Evolutionary conservation across 2,329 filamentous ascomycete species (phyloP).

Genomic region (Periconia sp.): DNA sequence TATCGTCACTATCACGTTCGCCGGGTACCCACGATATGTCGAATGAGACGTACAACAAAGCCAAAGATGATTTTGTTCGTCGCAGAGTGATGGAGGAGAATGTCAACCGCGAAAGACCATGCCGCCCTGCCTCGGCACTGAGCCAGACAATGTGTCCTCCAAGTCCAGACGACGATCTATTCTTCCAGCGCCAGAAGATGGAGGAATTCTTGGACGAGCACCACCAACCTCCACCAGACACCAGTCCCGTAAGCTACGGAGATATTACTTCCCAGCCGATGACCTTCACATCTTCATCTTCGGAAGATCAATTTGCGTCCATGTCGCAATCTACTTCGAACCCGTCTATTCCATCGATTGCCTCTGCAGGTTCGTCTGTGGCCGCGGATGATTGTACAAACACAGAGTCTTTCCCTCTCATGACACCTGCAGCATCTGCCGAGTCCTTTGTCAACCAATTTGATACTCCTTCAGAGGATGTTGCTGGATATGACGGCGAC

Average conservation of each 20-base stretch:
- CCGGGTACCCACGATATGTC: conserved; percentile 23
- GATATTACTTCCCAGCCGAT: conserved; percentile 17
- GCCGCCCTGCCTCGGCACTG: conserved; percentile 28
- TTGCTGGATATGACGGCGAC: conserved; percentile 43
- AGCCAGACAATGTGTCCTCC: conserved; percentile 47
- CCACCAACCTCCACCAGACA: conserved; percentile 39
- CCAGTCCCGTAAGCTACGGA: conserved; percentile 41
- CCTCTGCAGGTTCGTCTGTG: conserved; percentile 51
- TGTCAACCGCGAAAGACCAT: conserved; percentile 26
- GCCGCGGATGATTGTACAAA: conserved; percentile 38
- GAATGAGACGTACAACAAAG: conserved; percentile 38
- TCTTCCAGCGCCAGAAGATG: conserved; percentile 27
- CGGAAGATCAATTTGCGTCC: conserved; percentile 51
- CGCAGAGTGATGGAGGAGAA: conserved; percentile 36
- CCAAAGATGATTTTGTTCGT: conserved; percentile 43
- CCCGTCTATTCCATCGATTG: conserved; percentile 54
- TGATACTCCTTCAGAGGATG: conserved; percentile 30
- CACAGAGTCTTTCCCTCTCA: conserved; percentile 18
- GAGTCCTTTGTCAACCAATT: conserved; percentile 40
- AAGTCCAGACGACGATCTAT: conserved; percentile 49
- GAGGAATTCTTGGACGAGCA: conserved; percentile 33
- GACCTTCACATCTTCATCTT: conserved; percentile 48
- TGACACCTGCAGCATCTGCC: conserved; percentile 31
- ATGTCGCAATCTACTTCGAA: conserved; percentile 55
- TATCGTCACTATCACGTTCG: conserved; percentile 16